Evolutionary conservation across 2,329 filamentous ascomycete genomes (phyloP).

Genomic region (Colletotrichum abscissum): DNA sequence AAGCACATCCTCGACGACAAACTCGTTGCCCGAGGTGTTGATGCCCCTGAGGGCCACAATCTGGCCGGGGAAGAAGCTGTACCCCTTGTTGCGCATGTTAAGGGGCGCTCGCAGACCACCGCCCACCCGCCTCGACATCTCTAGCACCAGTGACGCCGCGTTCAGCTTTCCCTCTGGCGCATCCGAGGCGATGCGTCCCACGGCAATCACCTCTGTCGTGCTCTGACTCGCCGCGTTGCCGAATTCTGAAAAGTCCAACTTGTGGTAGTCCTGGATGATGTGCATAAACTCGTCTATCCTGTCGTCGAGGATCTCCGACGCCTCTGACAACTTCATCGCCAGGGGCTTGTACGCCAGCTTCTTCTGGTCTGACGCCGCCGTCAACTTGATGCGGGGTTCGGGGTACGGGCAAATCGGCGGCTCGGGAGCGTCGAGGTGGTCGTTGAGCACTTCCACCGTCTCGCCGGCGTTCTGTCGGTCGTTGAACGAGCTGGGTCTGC

Average conservation of each 20-base stretch:
- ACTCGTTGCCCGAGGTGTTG: constrained; percentile 87
- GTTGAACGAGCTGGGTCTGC: constrained; percentile 73
- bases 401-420: constrained; percentile 77
- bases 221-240: constrained; percentile 88
- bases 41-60: constrained; percentile 88
- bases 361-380: constrained; percentile 87
- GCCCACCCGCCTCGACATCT: constrained; percentile 86
- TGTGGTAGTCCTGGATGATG: constrained; percentile 79
- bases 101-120: constrained; percentile 85
- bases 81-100: constrained; percentile 74
- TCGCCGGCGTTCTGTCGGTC: constrained; percentile 85
- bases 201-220: constrained; percentile 87
- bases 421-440: constrained; percentile 74
- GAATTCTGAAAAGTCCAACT: constrained; percentile 82
- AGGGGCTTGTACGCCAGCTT: constrained; percentile 93
- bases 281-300: constrained; percentile 89
- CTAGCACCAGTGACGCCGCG: constrained; percentile 84
- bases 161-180: constrained; percentile 88
- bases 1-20: constrained; percentile 82
- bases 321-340: constrained; percentile 93
- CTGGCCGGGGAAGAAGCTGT: constrained; percentile 93
- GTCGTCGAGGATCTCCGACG: constrained; percentile 93
- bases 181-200: constrained; percentile 93
- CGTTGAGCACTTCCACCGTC: constrained; percentile 85
- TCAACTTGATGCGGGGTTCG: constrained; percentile 85